Evolutionary conservation across 2,329 filamentous ascomycete species (phyloP), one percentile per base, ranked within the genome.

Genomic region (Raffaelea albimanens): DNA sequence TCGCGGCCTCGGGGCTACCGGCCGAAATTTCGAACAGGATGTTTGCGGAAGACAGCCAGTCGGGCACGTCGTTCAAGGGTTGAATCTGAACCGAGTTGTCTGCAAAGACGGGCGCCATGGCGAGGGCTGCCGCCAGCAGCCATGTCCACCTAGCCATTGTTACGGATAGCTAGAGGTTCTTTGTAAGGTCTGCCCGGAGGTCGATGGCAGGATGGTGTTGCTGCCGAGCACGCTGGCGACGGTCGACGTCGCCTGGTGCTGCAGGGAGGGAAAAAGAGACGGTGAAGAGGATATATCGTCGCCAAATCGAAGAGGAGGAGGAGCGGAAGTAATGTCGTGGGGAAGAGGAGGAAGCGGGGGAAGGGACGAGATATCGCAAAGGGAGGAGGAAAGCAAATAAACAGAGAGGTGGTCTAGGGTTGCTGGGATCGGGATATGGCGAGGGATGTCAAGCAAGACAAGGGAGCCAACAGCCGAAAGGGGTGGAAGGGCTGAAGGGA

Each of bases 1-100:
- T 45, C 2, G 60, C 36, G 20, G 54, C 50, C 4, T 58, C 58
- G 8, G 51, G 55, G 11, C 47, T 52, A 42, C 58, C 49, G 34
- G 59, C 49, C 33, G 56, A 51, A 43, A 73, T 52, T 38, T 60
- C 58, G 43, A 76, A 60, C 39, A 66, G 62, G 63, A 76, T 66
- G 43, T 62, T 60, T 34, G 63, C 67, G 19, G 61, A 57, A 3
- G 57, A 46, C 46, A 67, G 63, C 67, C 66, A 72, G 25, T 58
- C 55, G 3, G 68, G 66, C 0, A 67, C 56, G 2, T 66, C 58
- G 33, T 55, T 52, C 49, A 66, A 56, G 11, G 63, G 49, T 20
- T 49, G 56, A 43, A 64, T 53, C 14, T 57, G 25, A 11, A 47
- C 41, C 46, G 63, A 53, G 21, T 62, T 59, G 29, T 65, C 69